Conservation (phyloP, 352 stramenopile genomes). For the Pythium brachiatum region DNA sequence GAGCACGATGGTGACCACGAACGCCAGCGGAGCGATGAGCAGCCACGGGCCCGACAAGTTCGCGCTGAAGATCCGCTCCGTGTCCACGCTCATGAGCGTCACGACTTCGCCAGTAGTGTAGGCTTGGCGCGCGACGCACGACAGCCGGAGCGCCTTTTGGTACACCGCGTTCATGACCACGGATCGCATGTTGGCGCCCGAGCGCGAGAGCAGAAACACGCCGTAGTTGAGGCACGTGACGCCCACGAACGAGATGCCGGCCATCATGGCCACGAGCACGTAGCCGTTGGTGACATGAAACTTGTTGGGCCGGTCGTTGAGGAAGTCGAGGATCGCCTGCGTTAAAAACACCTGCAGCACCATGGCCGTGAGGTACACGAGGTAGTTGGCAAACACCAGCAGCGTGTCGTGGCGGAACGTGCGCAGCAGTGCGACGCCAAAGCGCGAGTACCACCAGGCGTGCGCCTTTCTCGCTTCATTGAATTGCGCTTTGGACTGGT, state of each 20-base stretch:
- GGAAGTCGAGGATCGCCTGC: constrained; percentile 34
- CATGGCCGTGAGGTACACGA: constrained; percentile 31
- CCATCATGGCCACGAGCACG: constrained; percentile 32
- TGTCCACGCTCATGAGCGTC: too few relatives aligned
- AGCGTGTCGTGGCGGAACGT: constrained; percentile 25
- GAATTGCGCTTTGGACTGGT: too few relatives aligned
- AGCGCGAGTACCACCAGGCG: constrained; percentile 19
- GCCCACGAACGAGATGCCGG: constrained; percentile 29
- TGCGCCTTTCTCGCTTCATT: too few relatives aligned
- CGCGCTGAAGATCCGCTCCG: constrained; percentile 37
- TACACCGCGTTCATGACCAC: constrained; percentile 41
- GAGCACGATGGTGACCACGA: constrained; percentile 32
- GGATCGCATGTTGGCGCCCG: constrained; percentile 36
- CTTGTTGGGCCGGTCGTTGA: constrained; percentile 25
- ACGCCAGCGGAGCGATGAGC: constrained; percentile 26
- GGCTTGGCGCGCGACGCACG: constrained; percentile 26
- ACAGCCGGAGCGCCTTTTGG: constrained; percentile 35
- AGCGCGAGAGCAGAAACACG: constrained; percentile 31
- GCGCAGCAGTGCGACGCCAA: constrained; percentile 27
- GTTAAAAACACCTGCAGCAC: constrained; percentile 36
- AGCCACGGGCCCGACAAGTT: constrained; percentile 33
- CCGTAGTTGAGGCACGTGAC: constrained; percentile 36
- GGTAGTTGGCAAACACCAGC: constrained; percentile 28
- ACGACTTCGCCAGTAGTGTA: constrained; percentile 40
- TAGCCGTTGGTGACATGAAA: constrained; percentile 31